Evolutionary conservation across 257 asterid species (phyloP), one percentile per base, ranked within the genome.

Genomic region (Solanum raphanifolium): DNA sequence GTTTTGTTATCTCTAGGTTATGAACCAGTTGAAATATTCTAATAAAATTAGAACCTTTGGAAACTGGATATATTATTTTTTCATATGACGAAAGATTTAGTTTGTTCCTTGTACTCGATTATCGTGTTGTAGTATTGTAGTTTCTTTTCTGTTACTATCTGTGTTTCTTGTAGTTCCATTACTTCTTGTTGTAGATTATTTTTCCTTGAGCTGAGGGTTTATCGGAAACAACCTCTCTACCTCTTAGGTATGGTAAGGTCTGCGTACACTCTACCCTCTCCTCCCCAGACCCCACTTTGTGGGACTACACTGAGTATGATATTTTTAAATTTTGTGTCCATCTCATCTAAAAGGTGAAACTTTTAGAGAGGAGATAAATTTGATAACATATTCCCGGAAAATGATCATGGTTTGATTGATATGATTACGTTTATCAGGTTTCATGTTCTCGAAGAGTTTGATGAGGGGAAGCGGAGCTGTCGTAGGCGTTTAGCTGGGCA

Each of bases 401-500:
- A 29, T 82, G 69, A 16, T 82, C 20, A 82, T 48, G 13, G 69
- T 82, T 46, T 82, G 86, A 18, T 76, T 82, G 86, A 29, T 79
- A 48, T 82, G 86, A 82, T 82, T 29, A 9, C 69, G 48, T 18
- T 89, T 32, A 86, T 90, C 94, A 96, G 99, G 98, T 96, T 96
- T 87, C 99, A 96, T 91, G 96, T 92, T 52, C 99, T 96, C 58
- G 84, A 94, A 55, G 99, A 96, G 90, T 96, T 96, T 87, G 99
- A 96, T 2, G 99, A 95, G 93, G 99, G 98, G 36, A 96, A 96
- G 91, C 92, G 99, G 91, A 96, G 99, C 87, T 96, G 99, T 89
- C 94, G 99, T 91, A 95, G 98, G 34, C 92, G 98, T 86, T 97
- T 96, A 65, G 99, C 99, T 86, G 99, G 99, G 71, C 99, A 96